Evolutionary conservation across 2,329 filamentous ascomycete genomes (phyloP).

Genomic region (Pochonia chlamydosporia): DNA sequence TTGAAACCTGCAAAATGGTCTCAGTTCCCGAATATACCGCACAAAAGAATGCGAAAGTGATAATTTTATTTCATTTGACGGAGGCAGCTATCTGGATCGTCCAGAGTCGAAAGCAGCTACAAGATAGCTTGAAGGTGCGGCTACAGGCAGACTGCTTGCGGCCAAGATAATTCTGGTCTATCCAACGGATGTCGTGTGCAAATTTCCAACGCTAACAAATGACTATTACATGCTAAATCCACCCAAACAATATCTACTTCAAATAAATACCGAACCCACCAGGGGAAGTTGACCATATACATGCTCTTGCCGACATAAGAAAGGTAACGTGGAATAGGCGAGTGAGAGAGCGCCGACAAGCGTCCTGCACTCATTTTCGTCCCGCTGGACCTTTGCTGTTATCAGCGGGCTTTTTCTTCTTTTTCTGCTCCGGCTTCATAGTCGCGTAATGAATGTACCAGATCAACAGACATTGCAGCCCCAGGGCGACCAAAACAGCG

Average conservation of each 20-base stretch:
- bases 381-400: background rate
- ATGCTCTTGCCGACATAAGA: background rate
- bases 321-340: background rate
- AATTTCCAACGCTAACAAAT: background rate
- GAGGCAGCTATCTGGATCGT: no score
- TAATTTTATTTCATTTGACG: no score
- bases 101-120: no score
- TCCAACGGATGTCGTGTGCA: background rate
- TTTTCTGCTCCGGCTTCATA: slow-evolving; percentile 54
- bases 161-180: background rate
- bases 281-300: background rate
- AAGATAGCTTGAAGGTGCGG: no score
- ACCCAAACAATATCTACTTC: background rate
- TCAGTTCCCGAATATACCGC: no score
- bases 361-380: slow-evolving; percentile 1
- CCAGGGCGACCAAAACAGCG: slow-evolving; percentile 45
- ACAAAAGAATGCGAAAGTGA: no score
- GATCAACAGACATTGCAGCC: slow-evolving; percentile 39
- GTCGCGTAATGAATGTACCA: slow-evolving; percentile 57
- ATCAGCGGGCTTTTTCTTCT: slow-evolving; percentile 23
- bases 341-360: no score
- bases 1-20: no score
- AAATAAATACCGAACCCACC: background rate
- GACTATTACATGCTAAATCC: background rate
- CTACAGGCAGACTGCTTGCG: no score